Evolutionary conservation across 1,139 yeast genomes (phyloP).

Genomic region (Yamadazyma siamensis): DNA sequence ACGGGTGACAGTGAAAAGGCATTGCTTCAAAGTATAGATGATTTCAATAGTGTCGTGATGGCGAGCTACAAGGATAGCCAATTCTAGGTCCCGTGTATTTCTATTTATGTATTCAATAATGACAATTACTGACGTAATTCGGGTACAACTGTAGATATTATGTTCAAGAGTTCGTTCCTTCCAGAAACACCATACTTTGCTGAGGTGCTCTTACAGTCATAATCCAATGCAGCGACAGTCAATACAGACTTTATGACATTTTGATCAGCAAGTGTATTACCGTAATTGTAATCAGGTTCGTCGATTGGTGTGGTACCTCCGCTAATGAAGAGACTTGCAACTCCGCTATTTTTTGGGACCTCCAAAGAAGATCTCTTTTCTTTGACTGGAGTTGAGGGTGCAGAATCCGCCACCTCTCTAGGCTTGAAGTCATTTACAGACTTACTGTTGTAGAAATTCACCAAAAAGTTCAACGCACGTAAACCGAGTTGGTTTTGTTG

Average conservation of each 20-base stretch:
- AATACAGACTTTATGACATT: constrained; percentile 41
- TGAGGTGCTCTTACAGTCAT: constrained; percentile 43
- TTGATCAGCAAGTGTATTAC: constrained; percentile 39
- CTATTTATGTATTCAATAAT: neutral
- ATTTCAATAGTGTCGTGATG: constrained; percentile 50
- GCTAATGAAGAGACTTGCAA: constrained; percentile 50
- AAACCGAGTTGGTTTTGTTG: constrained; percentile 54
- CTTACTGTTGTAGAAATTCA: constrained; percentile 27
- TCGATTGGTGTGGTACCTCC: constrained; percentile 71
- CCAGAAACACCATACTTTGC: constrained; percentile 76
- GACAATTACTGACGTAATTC: neutral
- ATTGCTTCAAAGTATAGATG: constrained; percentile 45
- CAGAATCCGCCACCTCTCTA: constrained; percentile 15
- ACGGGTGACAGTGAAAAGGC: constrained; percentile 44
- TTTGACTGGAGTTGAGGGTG: constrained; percentile 11
- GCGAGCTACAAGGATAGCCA: constrained; percentile 40
- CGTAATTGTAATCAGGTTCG: constrained; percentile 66
- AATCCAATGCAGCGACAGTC: constrained; percentile 56
- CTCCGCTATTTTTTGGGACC: constrained; percentile 2
- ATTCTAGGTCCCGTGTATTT: constrained; percentile 3
- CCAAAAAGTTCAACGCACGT: constrained; percentile 50
- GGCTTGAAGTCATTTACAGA: constrained; percentile 24
- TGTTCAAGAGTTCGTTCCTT: constrained; percentile 66
- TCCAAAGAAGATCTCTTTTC: constrained; percentile 6
- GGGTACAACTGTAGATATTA: constrained; percentile 27